These are phyloP conservation scores for Solanum lignicaule DNA, from an alignment of 257 asterid genomes.

Conservation along the genomic window DNA sequence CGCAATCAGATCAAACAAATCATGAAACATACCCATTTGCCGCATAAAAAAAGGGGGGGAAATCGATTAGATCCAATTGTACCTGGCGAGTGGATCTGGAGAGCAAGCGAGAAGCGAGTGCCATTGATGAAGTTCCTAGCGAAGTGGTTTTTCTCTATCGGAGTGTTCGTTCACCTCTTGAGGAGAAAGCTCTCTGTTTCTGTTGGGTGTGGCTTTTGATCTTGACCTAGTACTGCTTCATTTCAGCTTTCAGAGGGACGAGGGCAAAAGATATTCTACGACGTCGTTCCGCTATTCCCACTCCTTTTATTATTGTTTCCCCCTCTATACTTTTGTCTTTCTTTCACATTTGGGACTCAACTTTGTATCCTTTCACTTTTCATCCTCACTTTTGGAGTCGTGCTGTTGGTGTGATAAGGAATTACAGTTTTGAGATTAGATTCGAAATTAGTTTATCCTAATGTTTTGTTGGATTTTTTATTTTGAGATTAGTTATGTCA, in stretches of 20 bases:
- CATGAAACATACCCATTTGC: neutral
- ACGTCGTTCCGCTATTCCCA: neutral
- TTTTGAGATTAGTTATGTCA: too few relatives aligned
- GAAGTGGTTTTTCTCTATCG: neutral
- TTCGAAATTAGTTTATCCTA: too few relatives aligned
- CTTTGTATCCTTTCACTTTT: neutral
- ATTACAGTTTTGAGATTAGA: too few relatives aligned
- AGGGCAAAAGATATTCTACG: neutral
- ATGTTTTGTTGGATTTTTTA: too few relatives aligned
- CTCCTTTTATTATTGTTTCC: neutral
- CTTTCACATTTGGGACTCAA: neutral
- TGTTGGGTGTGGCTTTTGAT: neutral
- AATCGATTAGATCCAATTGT: neutral
- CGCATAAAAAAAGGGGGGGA: neutral
- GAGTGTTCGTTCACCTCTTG: neutral
- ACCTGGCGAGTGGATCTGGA: constrained; percentile 78
- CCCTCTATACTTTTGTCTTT: neutral
- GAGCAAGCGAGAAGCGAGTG: constrained; percentile 54
- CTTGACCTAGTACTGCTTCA: neutral
- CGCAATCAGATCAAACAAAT: neutral
- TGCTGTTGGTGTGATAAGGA: too few relatives aligned
- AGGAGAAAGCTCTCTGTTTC: neutral
- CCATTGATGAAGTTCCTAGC: constrained; percentile 19
- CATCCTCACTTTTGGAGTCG: too few relatives aligned
- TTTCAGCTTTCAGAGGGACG: neutral